These are phyloP conservation scores for Phyllosticta ampelicida DNA, from an alignment of 2,329 filamentous ascomycete genomes.

Conservation along the genomic window DNA sequence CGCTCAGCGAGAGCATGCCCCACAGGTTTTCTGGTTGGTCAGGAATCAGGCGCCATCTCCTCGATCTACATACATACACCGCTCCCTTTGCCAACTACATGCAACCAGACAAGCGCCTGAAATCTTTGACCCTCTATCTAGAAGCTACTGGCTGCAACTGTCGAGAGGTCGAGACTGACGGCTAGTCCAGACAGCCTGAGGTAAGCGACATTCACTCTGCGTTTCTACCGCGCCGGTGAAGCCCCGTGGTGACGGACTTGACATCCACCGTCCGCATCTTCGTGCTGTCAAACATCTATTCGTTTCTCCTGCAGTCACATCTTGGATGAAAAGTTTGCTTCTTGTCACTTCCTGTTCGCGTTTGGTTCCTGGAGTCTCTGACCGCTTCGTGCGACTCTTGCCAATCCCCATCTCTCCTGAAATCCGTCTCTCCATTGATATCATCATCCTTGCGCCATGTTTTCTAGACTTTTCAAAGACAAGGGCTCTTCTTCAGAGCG, in stretches of 20 bases:
- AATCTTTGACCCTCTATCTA: not conserved
- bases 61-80: not conserved
- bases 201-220: not conserved
- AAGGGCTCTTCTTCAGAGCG: not conserved
- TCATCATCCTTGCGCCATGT: conserved; percentile 3
- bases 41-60: not conserved
- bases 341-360: not conserved
- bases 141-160: not conserved
- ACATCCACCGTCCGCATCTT: not conserved
- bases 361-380: not conserved
- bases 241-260: not conserved
- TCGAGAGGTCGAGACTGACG: not conserved
- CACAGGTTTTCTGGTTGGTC: not conserved
- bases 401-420: not conserved
- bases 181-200: not conserved
- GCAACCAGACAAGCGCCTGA: not conserved
- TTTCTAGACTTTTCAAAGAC: conserved; percentile 10
- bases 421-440: not conserved
- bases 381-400: not conserved
- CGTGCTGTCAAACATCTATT: not conserved
- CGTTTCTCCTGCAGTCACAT: not conserved
- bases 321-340: not conserved
- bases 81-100: not conserved
- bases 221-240: not conserved
- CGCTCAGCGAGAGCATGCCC: not conserved